Evolutionary conservation across 257 asterid genomes (phyloP).

Genomic region (Cordia subcordata): DNA sequence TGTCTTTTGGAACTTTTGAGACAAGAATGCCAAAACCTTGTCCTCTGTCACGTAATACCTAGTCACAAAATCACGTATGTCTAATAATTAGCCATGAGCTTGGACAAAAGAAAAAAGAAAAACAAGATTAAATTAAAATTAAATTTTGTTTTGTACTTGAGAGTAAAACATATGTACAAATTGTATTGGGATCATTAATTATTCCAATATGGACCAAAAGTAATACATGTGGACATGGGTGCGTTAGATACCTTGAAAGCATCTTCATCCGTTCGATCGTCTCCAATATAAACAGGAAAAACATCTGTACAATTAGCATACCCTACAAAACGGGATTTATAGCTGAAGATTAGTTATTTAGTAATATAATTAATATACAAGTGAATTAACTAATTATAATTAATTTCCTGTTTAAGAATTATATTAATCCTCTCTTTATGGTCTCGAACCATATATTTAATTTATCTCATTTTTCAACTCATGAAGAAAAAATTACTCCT

Average conservation of each 20-base stretch:
- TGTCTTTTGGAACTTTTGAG: slow-evolving; percentile 74
- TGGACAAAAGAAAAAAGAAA: not conserved
- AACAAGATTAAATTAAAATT: not conserved
- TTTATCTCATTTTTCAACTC: too few species aligned
- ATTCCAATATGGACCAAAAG: not conserved
- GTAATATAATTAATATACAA: not conserved
- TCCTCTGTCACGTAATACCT: slow-evolving; percentile 77
- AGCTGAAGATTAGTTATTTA: not conserved
- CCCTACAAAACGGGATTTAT: slow-evolving; percentile 23
- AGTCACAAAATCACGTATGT: not conserved
- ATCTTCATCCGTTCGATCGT: slow-evolving; percentile 89
- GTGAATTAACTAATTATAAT: not conserved
- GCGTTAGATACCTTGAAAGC: slow-evolving; percentile 72
- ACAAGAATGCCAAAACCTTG: slow-evolving; percentile 93
- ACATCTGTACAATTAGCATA: slow-evolving; percentile 56
- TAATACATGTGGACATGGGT: not conserved
- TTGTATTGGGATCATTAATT: not conserved
- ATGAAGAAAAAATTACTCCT: too few species aligned
- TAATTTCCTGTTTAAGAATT: too few species aligned
- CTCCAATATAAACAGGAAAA: slow-evolving; percentile 85
- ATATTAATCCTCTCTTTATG: too few species aligned
- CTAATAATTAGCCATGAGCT: not conserved
- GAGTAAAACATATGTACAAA: too few species aligned
- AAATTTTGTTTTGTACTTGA: not conserved
- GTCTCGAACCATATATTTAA: too few species aligned